Evolutionary conservation across 208 protist species (phyloP).

Genomic region (Trypanosoma vivax): DNA sequence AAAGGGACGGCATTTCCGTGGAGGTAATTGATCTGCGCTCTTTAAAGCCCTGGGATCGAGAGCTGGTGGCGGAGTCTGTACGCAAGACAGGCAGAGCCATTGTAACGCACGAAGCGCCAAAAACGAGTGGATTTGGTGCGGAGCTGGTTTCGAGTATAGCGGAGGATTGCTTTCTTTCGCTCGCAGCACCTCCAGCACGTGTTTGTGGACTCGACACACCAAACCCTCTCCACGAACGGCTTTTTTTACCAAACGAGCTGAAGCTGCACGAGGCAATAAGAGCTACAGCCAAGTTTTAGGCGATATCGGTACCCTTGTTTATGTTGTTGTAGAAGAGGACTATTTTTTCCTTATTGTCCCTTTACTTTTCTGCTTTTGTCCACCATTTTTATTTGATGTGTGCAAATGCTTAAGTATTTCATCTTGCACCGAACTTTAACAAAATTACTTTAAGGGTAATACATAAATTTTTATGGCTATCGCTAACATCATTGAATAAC

Average conservation of each 20-base stretch:
- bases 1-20: conserved; percentile 80
- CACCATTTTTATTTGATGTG: no score
- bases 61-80: conserved; percentile 89
- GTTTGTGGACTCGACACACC: conserved; percentile 96
- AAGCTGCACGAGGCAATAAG: conserved; percentile 81
- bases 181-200: conserved; percentile 94
- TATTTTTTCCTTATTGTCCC: no score
- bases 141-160: conserved; percentile 92
- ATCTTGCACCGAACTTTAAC: no score
- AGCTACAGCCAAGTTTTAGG: conserved; percentile 37
- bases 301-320: no score
- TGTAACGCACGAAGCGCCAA: conserved; percentile 93
- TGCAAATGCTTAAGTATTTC: no score
- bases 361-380: no score
- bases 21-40: conserved; percentile 96
- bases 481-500: no score
- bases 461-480: no score
- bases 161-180: conserved; percentile 91
- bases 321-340: no score
- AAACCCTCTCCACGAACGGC: conserved; percentile 94
- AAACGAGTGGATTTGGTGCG: conserved; percentile 92
- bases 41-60: conserved; percentile 93
- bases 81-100: conserved; percentile 90
- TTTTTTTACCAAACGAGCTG: conserved; percentile 93
- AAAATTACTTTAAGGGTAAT: no score